Base-by-base conservation (phyloP, 768 basidiomycete species). In the Boletus fagicola region DNA sequence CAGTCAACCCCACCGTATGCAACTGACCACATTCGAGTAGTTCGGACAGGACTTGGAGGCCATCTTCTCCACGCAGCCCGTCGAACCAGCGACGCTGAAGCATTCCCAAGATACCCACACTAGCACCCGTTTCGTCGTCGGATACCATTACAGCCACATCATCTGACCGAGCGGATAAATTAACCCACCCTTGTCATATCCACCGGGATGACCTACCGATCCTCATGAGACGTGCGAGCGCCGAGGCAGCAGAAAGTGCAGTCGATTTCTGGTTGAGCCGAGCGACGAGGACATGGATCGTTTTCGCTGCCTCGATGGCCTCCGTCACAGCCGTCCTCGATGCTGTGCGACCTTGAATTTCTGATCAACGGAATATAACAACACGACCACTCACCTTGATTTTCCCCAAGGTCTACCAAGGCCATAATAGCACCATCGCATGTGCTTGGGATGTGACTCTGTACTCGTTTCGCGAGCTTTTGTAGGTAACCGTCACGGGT, bases 71-170 rank as follows among this genome's bases (percentile, higher is more conserved):
- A 1, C 51, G 56, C n/a, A 58, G 15, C 11, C 61, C 68, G 20
- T 71, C 69, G n/a, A 71, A 70, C 67, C 69, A 67, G 42, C 67
- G 60, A 49, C 59, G 61, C 46, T 31, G 55, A 31, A 70, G 51
- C 69, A 70, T 71, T 8, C 42, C 31, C 24, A 67, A 7, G 33
- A 71, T 62, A 15, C 46, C 47, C 22, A 0, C 22, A 12, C 48
- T 30, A 13, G 53, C 61, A 20, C 58, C 55, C 0, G 48, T 46
- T 11, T 51, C n/a, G 4, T 59, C 45, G 3, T 52, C 38, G 18
- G 54, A 57, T 2, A 64, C 46, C 44, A 62, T 40, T 3, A 33
- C 11, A 10, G 60, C 59, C 3, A 71, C 51, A 13, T 60, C 59
- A 22, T 64, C 69, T 71, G 43, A n/a, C 13, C 2, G 8, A 49